A percentile compares a stretch with the other conserved stretches of the same genome.
phyloP scores from a whole-genome alignment of 2,329 filamentous ascomycete genomes.

The Samsoniella hepiali region DNA sequence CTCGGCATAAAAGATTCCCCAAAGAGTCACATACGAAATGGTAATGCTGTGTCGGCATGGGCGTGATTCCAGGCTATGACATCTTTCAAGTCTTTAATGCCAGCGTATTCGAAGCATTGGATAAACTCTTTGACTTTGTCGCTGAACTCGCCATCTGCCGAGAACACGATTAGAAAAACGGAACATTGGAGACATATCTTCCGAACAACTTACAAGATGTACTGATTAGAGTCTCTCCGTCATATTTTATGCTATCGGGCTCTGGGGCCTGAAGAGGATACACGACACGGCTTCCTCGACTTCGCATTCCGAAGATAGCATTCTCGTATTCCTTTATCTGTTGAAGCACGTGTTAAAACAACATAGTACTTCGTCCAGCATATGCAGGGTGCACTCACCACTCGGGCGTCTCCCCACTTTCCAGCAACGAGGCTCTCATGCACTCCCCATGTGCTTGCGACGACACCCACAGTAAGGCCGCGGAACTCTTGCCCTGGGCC shows the following conservation, averaged over 20 bases:
- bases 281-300: not conserved
- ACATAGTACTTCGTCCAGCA: not conserved
- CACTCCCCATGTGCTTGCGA: constrained; percentile 7
- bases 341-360: not conserved
- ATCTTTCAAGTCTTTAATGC: constrained; percentile 12
- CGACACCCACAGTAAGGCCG: constrained; percentile 1
- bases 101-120: not conserved
- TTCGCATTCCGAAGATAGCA: not conserved
- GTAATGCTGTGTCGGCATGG: not conserved
- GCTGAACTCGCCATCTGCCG: constrained; percentile 15
- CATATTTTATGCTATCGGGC: not conserved
- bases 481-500: not conserved
- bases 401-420: constrained; percentile 5
- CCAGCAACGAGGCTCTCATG: constrained; percentile 6
- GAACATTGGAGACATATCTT: too few species aligned
- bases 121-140: constrained; percentile 14
- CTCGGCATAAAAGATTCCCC: not conserved
- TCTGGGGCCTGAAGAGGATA: not conserved
- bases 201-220: constrained; percentile 2
- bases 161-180: not conserved
- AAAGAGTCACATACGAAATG: not conserved
- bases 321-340: constrained; percentile 13
- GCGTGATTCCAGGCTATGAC: constrained; percentile 15
- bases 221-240: not conserved
- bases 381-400: not conserved